Percentiles rank a stretch among this genome's conserved stretches.
Evolutionary conservation across 441 rosid genomes (phyloP).

Genomic region (Brassica hybrid): DNA sequence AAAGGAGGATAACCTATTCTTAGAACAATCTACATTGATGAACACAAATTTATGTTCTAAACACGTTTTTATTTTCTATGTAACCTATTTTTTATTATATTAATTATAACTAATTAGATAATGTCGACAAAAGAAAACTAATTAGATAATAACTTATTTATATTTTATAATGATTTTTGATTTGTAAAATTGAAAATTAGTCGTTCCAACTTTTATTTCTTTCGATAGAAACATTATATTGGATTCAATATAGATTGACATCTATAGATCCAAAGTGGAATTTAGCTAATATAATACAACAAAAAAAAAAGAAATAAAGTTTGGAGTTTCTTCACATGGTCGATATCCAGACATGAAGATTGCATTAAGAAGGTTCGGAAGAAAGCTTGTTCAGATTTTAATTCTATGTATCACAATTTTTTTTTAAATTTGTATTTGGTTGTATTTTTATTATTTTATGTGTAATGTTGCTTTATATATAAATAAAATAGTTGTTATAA

Average conservation of each 20-base stretch:
- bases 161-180: too few relatives aligned
- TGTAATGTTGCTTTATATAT: background rate
- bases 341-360: background rate
- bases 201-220: background rate
- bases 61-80: too few relatives aligned
- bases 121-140: too few relatives aligned
- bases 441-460: background rate
- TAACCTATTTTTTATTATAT: too few relatives aligned
- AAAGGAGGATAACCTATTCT: too few relatives aligned
- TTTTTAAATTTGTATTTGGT: background rate
- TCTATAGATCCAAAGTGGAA: background rate
- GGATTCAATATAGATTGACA: background rate
- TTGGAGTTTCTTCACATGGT: background rate
- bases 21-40: too few relatives aligned
- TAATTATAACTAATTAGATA: too few relatives aligned
- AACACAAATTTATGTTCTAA: too few relatives aligned
- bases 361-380: background rate
- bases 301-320: background rate
- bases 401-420: background rate
- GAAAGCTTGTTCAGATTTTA: background rate
- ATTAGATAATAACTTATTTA: too few relatives aligned
- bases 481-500: background rate
- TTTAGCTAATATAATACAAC: background rate
- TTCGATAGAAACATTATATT: too few relatives aligned
- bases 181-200: too few relatives aligned